Conservation (phyloP, 176 grass and related monocot species). For the Eremochloa ophiuroides region DNA sequence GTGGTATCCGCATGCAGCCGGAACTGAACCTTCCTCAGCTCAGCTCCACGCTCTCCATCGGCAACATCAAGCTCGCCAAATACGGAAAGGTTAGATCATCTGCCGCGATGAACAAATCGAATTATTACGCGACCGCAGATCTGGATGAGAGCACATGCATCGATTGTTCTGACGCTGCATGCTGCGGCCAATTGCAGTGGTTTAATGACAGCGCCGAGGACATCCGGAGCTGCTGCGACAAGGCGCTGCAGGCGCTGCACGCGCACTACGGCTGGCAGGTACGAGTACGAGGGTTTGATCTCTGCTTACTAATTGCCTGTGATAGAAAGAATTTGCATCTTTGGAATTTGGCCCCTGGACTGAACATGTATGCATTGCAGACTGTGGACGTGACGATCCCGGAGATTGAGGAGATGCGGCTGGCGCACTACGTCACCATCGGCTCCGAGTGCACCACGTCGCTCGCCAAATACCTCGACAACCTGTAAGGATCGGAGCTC, state of each 20-base stretch:
- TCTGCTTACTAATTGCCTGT: too few relatives aligned
- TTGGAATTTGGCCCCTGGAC: too few relatives aligned
- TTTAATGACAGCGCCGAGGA: conserved; percentile 83
- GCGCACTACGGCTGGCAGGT: conserved; percentile 88
- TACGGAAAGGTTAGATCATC: conserved; percentile 82
- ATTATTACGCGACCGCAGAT: too few relatives aligned
- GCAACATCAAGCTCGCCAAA: conserved; percentile 78
- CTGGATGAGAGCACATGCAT: neutral
- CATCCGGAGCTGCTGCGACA: conserved; percentile 75
- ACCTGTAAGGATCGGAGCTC: conserved; percentile 44
- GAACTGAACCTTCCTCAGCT: conserved; percentile 80
- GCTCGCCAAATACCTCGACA: conserved; percentile 71
- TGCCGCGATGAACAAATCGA: neutral
- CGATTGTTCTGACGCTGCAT: neutral
- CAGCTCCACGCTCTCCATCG: conserved; percentile 50
- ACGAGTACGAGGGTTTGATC: neutral
- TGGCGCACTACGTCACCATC: conserved; percentile 91
- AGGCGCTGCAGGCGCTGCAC: conserved; percentile 52
- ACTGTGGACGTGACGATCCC: conserved; percentile 77
- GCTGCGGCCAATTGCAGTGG: conserved; percentile 43
- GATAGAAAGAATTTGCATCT: too few relatives aligned
- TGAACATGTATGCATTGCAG: too few relatives aligned
- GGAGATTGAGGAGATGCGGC: conserved; percentile 96
- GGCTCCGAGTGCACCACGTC: conserved; percentile 86
- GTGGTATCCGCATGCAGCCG: conserved; percentile 55